Evolutionary conservation across 2,329 filamentous ascomycete species (phyloP), one percentile per base, ranked within the genome.

Genomic region (Zymoseptoria tritici): DNA sequence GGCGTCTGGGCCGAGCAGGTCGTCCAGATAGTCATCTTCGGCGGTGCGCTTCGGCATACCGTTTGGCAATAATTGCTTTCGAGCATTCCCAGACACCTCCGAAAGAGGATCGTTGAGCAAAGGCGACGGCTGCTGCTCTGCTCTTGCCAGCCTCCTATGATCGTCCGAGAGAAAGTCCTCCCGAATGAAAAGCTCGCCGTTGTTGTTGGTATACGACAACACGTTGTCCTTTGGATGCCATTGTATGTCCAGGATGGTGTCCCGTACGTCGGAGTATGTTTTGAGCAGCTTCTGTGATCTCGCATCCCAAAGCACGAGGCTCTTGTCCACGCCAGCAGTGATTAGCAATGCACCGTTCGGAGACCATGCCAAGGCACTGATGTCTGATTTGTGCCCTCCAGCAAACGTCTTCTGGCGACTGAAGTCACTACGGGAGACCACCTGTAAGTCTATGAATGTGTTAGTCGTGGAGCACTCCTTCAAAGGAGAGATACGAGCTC

Each of bases 221-320:
- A 93, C 84, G 68, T 99, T 99, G 64, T 91, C 86, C 1, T 83
- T 87, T 5, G 92, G 92, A 70, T 99, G 94, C 93, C 94, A 99
- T 29, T 85, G 83, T 60, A 99, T 80, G 63, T 92, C 90, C 66
- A 94, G 84, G 58, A 97, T 89, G 64, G 92, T 92, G 57, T 86
- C 80, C 49, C 77, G 76, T 46, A 78, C 62, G 71, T 93, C 92
- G 59, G 93, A 89, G 67, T 90, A 84, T 55, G 85, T 86, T 60
- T 88, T 86, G 58, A 97, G 76, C 36, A 96, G 81, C 55, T 84
- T 89, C 74, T 97, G 93, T 1, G 89, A 90, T 73, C 88, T 91
- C 1, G 90, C 88, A 70, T 97, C 91, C 94, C 95, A 99, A 2
- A 99, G 78, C 24, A 89, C 73, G 3, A 95, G 76, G 71, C 85